phyloP scores from a whole-genome alignment of 2,329 filamentous ascomycete species.

The Chaetomium olivaceum region DNA sequence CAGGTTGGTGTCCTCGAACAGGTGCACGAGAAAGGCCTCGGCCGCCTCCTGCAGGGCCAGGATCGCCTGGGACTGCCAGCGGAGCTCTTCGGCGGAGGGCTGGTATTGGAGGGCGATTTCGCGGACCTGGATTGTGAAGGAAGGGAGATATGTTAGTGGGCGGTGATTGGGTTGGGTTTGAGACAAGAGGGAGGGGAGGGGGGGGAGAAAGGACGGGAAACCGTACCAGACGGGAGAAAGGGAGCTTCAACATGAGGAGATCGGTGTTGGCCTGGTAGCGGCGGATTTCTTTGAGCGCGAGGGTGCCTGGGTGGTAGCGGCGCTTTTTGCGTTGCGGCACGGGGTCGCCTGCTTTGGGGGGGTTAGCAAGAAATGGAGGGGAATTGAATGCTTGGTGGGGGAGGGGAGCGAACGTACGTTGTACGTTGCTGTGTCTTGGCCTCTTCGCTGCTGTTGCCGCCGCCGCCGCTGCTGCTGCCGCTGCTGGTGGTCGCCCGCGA shows the following conservation, averaged over 20 bases:
- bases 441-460: neutral
- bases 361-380: neutral
- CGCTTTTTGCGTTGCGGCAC: conserved; percentile 62
- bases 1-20: conserved; percentile 96
- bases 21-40: conserved; percentile 92
- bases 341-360: conserved; percentile 66
- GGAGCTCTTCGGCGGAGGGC: conserved; percentile 66
- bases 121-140: conserved; percentile 50
- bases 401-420: conserved; percentile 39
- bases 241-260: conserved; percentile 76
- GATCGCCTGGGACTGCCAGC: conserved; percentile 96
- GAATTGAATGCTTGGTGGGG: neutral
- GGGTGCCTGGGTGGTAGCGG: conserved; percentile 76
- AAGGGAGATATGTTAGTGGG: neutral
- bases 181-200: no score
- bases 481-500: conserved; percentile 17
- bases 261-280: conserved; percentile 88
- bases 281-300: conserved; percentile 88
- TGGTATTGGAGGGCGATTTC: conserved; percentile 71
- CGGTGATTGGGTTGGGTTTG: neutral
- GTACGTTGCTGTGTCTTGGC: conserved; percentile 38
- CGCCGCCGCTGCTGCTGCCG: conserved; percentile 26
- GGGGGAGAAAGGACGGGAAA: no score
- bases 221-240: conserved; percentile 71
- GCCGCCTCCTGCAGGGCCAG: conserved; percentile 90